Conservation (phyloP, 331 rosid genomes). For the Phaseolus coccineus region DNA sequence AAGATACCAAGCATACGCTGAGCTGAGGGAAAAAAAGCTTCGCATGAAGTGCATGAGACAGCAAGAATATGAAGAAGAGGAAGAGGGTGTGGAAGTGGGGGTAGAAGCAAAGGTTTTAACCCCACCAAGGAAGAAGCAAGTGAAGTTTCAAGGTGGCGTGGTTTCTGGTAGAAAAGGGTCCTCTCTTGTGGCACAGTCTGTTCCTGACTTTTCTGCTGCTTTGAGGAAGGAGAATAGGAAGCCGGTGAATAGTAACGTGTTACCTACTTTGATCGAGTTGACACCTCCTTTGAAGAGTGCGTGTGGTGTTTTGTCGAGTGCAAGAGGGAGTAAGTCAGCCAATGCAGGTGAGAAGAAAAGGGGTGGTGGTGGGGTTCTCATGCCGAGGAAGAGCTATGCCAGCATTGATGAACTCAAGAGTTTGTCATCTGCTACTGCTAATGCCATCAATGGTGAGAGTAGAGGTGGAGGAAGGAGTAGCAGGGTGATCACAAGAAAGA, state of each 20-base stretch:
- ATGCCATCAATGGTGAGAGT: conserved; percentile 71
- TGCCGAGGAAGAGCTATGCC: conserved; percentile 87
- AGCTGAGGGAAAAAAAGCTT: conserved; percentile 71
- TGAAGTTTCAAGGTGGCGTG: conserved; percentile 53
- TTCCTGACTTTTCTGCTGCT: conserved; percentile 78
- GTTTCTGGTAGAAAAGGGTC: conserved; percentile 53
- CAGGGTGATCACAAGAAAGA: conserved; percentile 49
- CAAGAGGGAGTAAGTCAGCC: conserved; percentile 85
- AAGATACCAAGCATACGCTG: conserved; percentile 80
- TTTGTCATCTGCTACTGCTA: conserved; percentile 64
- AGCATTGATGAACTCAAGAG: conserved; percentile 74
- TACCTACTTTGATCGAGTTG: conserved; percentile 60
- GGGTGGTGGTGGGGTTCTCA: conserved; percentile 48
- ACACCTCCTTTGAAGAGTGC: conserved; percentile 73
- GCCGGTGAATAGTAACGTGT: conserved; percentile 45
- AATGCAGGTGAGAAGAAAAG: conserved; percentile 71
- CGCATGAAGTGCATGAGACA: conserved; percentile 45
- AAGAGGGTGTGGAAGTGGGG: conserved; percentile 33
- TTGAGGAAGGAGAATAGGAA: conserved; percentile 83
- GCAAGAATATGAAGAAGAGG: conserved; percentile 22
- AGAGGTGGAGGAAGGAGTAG: conserved; percentile 58
- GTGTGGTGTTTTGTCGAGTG: conserved; percentile 54
- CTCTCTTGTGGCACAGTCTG: conserved; percentile 82
- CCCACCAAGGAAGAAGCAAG: conserved; percentile 83
- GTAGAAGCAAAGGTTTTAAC: conserved; percentile 50